A percentile compares a stretch with the other conserved stretches of the same genome.
Conservation (phyloP, 139 green algal genomes). For the Coccomyxa sp. region DNA sequence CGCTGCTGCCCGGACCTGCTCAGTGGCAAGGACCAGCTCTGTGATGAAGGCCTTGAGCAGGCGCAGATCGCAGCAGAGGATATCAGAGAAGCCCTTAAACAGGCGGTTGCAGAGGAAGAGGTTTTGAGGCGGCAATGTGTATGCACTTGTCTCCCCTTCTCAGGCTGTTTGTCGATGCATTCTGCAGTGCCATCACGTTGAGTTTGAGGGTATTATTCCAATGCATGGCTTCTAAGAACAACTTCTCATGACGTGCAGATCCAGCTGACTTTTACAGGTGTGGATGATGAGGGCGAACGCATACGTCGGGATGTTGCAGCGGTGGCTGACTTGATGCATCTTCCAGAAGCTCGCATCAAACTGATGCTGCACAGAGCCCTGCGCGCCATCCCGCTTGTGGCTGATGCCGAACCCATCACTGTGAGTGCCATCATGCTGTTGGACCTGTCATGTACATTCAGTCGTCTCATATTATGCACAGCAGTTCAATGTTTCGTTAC, state of each 20-base stretch:
- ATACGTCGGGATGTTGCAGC: constrained; percentile 26
- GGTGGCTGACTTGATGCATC: constrained; percentile 30
- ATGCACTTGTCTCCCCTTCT: not conserved
- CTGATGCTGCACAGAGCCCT: constrained; percentile 37
- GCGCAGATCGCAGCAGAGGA: not conserved
- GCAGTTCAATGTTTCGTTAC: not conserved
- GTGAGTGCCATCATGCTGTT: not conserved
- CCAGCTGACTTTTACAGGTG: not conserved
- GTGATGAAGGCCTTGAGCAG: not conserved
- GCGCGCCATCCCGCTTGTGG: constrained; percentile 46
- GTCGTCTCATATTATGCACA: not conserved
- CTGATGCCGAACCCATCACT: constrained; percentile 45
- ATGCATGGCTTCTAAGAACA: not conserved
- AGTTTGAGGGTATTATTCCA: not conserved
- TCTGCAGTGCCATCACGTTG: not conserved
- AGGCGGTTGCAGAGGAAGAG: not conserved
- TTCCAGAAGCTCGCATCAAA: constrained; percentile 25
- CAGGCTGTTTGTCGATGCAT: not conserved
- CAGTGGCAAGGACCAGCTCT: not conserved
- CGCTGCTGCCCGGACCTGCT: constrained; percentile 41
- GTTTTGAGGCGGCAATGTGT: not conserved
- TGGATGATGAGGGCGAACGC: constrained; percentile 18
- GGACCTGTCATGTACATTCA: not conserved
- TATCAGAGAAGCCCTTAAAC: not conserved
- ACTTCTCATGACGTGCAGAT: not conserved